Percentiles rank a stretch among this genome's conserved stretches.
phyloP scores from a whole-genome alignment of 208 protist species.

The Angomonas ambiguus region DNA sequence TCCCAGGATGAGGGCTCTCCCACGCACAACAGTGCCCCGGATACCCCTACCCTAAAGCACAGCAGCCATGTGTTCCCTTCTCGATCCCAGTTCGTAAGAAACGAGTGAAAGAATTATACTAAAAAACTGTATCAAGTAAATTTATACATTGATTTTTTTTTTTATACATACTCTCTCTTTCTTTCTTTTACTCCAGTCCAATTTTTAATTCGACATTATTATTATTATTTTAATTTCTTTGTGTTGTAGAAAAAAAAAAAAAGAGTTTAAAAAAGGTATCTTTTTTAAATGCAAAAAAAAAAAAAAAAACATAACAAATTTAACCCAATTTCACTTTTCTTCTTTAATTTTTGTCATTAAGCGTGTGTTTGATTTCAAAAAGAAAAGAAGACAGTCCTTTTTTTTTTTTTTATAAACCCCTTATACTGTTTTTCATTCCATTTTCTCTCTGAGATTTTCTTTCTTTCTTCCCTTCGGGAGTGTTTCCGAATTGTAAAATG shows the following conservation, averaged over 20 bases:
- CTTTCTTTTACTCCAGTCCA: not conserved
- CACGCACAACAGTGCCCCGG: not conserved
- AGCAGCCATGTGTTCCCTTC: not conserved
- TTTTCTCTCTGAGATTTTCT: no score
- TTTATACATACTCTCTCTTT: constrained; percentile 2
- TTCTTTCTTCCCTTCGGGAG: no score
- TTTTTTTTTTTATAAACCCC: no score
- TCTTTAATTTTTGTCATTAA: not conserved
- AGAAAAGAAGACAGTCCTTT: no score
- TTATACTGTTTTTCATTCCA: no score
- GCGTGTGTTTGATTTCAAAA: no score
- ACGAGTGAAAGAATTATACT: not conserved
- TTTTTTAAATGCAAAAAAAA: constrained; percentile 16
- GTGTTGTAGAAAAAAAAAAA: constrained; percentile 5
- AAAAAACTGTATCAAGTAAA: not conserved
- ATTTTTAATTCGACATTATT: not conserved
- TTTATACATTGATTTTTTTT: constrained; percentile 4
- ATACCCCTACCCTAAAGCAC: not conserved
- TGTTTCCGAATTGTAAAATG: no score
- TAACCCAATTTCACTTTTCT: no score
- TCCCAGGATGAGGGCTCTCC: not conserved
- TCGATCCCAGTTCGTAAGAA: not conserved
- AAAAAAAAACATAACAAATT: not conserved
- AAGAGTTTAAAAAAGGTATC: not conserved
- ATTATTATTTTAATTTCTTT: constrained; percentile 6